Conservation (phyloP, 495 filamentous ascomycete genomes). For the Mytilinidion resinicola region DNA sequence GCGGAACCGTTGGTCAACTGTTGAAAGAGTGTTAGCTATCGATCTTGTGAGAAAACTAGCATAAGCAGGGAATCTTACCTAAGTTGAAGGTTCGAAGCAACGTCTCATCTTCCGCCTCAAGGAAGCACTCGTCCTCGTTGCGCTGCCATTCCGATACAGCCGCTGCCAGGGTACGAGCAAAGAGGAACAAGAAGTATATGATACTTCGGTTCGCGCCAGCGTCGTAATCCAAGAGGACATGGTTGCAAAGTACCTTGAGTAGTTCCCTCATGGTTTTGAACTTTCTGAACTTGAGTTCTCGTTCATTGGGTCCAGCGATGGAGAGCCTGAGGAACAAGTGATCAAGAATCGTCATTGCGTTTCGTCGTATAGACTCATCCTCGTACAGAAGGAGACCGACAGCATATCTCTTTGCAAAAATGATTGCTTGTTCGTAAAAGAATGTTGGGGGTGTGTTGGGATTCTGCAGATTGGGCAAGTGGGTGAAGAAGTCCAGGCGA, state of each 20-base stretch:
- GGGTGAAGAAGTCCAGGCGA: constrained; percentile 17
- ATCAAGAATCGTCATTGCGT: constrained; percentile 1
- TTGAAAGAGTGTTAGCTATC: background rate
- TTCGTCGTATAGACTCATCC: constrained; percentile 16
- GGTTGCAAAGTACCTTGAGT: background rate
- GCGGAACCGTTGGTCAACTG: background rate
- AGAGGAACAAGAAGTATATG: constrained; percentile 19
- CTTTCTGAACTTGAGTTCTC: background rate
- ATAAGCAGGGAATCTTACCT: background rate
- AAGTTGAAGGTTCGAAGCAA: constrained; percentile 2
- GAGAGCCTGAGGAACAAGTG: constrained; percentile 12
- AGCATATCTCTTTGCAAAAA: background rate
- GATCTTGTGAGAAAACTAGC: background rate
- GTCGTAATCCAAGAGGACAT: constrained; percentile 11
- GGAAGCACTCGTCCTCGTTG: no score
- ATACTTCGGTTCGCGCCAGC: constrained; percentile 8
- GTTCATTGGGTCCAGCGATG: background rate
- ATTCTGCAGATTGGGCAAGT: constrained; percentile 7
- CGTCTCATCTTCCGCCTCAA: background rate
- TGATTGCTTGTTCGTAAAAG: constrained; percentile 16
- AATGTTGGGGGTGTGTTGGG: constrained; percentile 4
- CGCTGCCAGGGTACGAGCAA: constrained; percentile 2
- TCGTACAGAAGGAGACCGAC: constrained; percentile 21
- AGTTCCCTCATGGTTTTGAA: constrained; percentile 7
- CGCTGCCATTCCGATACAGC: background rate